phyloP scores from a whole-genome alignment of 768 basidiomycete species.

The Termitomyces sp. region DNA sequence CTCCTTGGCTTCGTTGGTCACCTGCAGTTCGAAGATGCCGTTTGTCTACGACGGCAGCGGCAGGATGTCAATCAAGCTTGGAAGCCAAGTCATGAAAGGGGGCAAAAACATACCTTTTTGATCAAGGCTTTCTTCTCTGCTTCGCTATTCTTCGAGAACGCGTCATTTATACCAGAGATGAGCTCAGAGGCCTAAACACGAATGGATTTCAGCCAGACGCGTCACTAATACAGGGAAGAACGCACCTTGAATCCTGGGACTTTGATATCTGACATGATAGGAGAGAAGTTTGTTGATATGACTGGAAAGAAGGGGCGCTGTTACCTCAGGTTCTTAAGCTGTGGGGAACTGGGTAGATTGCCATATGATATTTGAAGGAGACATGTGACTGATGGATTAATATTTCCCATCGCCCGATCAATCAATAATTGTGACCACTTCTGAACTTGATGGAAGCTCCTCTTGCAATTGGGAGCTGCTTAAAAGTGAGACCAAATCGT shows the following conservation, averaged over 20 bases:
- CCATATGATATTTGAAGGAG: slow-evolving; percentile 12
- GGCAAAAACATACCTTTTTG: slow-evolving; percentile 55
- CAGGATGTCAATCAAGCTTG: background rate
- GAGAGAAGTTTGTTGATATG: background rate
- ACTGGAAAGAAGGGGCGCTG: background rate
- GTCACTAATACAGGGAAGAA: background rate
- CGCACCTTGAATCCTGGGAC: slow-evolving; percentile 70
- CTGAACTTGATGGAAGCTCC: too few relatives aligned
- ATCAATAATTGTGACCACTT: background rate
- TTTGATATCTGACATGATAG: slow-evolving; percentile 65
- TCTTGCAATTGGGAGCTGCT: too few relatives aligned
- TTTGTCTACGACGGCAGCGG: slow-evolving; percentile 55
- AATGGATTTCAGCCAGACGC: background rate
- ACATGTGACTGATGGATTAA: slow-evolving; percentile 9
- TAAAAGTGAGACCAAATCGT: too few relatives aligned
- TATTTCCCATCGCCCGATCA: too few relatives aligned
- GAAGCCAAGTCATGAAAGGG: background rate
- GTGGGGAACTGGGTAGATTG: slow-evolving; percentile 8
- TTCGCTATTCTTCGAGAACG: slow-evolving; percentile 53
- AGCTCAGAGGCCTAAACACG: slow-evolving; percentile 60
- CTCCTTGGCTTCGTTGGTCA: slow-evolving; percentile 71
- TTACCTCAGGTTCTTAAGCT: slow-evolving; percentile 10
- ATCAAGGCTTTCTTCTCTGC: slow-evolving; percentile 65
- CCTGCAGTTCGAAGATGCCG: slow-evolving; percentile 82
- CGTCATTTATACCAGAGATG: slow-evolving; percentile 47